Evolutionary conservation across 305 asterid species (phyloP), one percentile per base, ranked within the genome.

Genomic region (Fraxinus sp.): DNA sequence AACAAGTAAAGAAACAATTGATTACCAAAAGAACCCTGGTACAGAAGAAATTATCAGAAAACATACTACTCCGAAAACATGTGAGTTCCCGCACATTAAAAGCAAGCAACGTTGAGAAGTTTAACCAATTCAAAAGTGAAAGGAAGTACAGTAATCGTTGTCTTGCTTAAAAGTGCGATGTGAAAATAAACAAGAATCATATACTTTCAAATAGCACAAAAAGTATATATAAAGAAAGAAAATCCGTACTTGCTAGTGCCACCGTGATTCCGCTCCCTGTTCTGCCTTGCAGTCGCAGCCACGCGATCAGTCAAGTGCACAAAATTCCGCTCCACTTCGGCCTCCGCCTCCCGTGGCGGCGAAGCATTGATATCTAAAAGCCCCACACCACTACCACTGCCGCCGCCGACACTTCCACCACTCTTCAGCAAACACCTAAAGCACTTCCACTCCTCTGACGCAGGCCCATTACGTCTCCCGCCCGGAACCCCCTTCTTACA

Each of bases 211-310:
- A 57, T 32, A 28, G 55, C 36, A 52, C 59, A 26, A 72, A 76
- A 43, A 41, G 62, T 74, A 33, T 16, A 70, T 80, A 84, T 4
- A 82, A 75, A 84, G 78, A 84, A 62, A 77, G 81, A 71, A 87
- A 86, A 84, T 28, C 36, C 84, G 36, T 89, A 92, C 97, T 89
- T 90, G 89, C 83, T 33, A 32, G 6, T 87, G 20, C 90, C 91
- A 55, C 83, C 86, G 8, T 78, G 46, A 82, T 41, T 62, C 64
- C 76, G 85, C 55, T 62, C 86, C 88, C 41, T 77, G 71, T 57
- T 83, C 76, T 79, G 79, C 80, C 84, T 62, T 20, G 84, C 52
- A 1, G 57, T 36, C 37, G 82, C 76, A 16, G 75, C 55, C 52
- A 81, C 76, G 64, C 81, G 79, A 26, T 81, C 68, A 71, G 75